Evolutionary conservation across 345 rosid species (phyloP), one percentile per base, ranked within the genome.

Genomic region (Citrus glauca): DNA sequence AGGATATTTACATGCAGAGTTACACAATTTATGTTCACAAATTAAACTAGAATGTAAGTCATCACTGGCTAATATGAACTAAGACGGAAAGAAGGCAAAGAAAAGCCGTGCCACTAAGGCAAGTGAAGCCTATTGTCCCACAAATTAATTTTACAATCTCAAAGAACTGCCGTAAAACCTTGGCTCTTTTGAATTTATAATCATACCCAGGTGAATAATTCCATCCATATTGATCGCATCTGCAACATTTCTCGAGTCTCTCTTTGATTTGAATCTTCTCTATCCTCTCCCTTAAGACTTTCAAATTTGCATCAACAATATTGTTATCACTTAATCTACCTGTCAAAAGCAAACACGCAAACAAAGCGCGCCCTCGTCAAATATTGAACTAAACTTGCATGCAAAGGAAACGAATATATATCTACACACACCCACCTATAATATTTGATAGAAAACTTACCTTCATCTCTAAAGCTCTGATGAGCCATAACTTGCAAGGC

Each of bases 201-300:
- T 84, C 64, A 69, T 78, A 72, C 1, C 81, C 86, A 60, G 81
- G 13, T 38, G 81, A 74, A 64, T 86, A 81, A 65, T 85, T 86
- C 91, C 91, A 86, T 2, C 94, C 94, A 60, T 80, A 0, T 50
- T 53, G 57, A 53, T 82, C 82, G 57, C 81, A 53, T 75, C 78
- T 83, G 76, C 87, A 87, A 56, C 90, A 86, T 76, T 86, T 87
- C 86, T 83, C 88, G 2, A 87, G 78, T 71, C 82, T 81, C 88
- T 90, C 91, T 82, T 86, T 90, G 22, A 75, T 76, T 86, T 81
- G 84, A 56, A 84, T 77, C 50, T 84, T 72, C 45, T 82, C 83
- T 22, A 89, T 86, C 73, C 91, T 87, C 74, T 83, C 87, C 80
- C 74, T 89, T n/a, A 90, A 66, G 24, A 84, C 75, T 4, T 79